phyloP scores from a whole-genome alignment of 176 grass and related monocot species.

The Juncus effusus region DNA sequence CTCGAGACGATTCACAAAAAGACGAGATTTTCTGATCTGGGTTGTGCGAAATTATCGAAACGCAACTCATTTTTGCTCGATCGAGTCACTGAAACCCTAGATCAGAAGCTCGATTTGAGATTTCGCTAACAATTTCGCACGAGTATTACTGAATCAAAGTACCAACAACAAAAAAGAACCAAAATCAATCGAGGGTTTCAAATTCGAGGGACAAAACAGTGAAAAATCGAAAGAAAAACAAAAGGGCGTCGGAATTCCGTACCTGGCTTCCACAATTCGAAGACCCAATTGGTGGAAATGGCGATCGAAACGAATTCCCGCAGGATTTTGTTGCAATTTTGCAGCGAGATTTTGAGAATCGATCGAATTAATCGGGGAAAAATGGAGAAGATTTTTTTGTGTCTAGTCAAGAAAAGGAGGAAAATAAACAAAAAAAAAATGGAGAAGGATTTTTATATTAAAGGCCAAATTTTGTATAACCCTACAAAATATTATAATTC shows the following conservation, averaged over 20 bases:
- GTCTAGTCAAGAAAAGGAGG: too few species aligned
- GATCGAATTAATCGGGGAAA: too few species aligned
- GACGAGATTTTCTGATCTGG: slow-evolving; percentile 34
- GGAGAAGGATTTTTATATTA: too few species aligned
- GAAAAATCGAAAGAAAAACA: slow-evolving; percentile 33
- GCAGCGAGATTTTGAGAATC: too few species aligned
- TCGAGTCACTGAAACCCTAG: slow-evolving; percentile 28
- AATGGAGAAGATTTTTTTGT: too few species aligned
- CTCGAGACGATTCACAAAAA: slow-evolving; percentile 36
- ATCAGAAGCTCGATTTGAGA: slow-evolving; percentile 10
- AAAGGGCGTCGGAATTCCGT: slow-evolving; percentile 1
- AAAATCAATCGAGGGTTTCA: too few species aligned
- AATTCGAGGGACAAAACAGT: neutral
- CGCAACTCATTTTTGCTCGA: slow-evolving; percentile 32
- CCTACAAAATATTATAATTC: too few species aligned
- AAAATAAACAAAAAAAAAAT: too few species aligned
- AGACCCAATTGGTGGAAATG: neutral
- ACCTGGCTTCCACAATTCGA: neutral
- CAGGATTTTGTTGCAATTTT: neutral
- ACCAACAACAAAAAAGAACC: neutral
- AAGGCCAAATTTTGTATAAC: too few species aligned
- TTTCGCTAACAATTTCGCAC: neutral
- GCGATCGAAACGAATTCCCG: neutral
- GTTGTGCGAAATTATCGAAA: slow-evolving; percentile 11
- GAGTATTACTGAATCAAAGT: slow-evolving; percentile 8